phyloP scores from a whole-genome alignment of 805 yeast genomes.

The Candida insectalens region DNA sequence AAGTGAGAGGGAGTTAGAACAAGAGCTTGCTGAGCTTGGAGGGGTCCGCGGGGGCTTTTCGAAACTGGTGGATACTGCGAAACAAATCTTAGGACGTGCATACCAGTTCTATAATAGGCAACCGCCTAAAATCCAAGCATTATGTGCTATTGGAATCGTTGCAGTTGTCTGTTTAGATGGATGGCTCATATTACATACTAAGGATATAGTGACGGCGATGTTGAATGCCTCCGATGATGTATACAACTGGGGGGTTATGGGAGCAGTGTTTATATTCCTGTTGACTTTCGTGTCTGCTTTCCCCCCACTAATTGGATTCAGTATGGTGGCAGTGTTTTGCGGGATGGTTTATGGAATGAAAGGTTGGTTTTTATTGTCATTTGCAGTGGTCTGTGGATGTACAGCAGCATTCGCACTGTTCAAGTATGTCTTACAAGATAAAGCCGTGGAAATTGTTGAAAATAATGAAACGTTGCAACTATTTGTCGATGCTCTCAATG shows the following conservation, averaged over 20 bases:
- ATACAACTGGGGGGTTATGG: conserved; percentile 16
- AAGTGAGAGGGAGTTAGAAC: too few species aligned
- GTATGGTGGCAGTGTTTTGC: conserved; percentile 50
- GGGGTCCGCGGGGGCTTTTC: too few species aligned
- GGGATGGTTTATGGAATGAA: conserved; percentile 83
- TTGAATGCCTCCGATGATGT: conserved; percentile 37
- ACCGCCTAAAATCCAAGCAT: not conserved
- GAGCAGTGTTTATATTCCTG: conserved; percentile 32
- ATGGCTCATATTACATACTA: conserved; percentile 26
- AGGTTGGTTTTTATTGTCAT: conserved; percentile 73
- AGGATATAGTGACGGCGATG: conserved; percentile 25
- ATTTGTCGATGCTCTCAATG: conserved; percentile 62
- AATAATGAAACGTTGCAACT: conserved; percentile 62
- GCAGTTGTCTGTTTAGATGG: conserved; percentile 5
- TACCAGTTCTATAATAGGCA: not conserved
- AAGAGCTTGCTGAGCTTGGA: too few species aligned
- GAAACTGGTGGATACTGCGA: too few species aligned
- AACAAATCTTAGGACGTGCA: too few species aligned
- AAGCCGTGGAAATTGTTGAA: conserved; percentile 52
- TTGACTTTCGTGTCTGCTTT: conserved; percentile 63
- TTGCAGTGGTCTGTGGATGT: conserved; percentile 66
- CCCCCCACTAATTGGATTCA: conserved; percentile 86
- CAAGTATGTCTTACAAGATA: conserved; percentile 43
- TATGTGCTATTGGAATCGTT: conserved; percentile 7
- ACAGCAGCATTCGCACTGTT: conserved; percentile 63